Percentiles rank a stretch among this genome's conserved stretches.
These are phyloP conservation scores for Ceratocystis huliohia DNA, from an alignment of 2,329 filamentous ascomycete species.

Conservation along the genomic window DNA sequence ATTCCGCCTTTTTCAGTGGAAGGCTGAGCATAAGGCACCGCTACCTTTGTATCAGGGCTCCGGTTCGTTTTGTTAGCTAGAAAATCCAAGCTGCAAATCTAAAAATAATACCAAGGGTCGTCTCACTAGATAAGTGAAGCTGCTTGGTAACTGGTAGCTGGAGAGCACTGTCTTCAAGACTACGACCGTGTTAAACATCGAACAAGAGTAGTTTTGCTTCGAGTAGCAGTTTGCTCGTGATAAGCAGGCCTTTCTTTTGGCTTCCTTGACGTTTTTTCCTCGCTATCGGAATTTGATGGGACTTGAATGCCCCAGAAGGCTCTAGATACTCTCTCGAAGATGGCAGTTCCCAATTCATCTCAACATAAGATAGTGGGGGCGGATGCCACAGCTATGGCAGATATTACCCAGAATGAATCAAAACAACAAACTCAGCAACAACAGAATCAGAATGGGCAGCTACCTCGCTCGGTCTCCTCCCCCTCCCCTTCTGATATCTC, in stretches of 20 bases:
- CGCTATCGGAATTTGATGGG: neutral
- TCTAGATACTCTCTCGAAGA: neutral
- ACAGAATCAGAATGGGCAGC: neutral
- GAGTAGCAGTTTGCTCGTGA: neutral
- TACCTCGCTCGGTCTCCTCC: neutral
- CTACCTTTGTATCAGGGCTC: no score
- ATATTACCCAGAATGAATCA: conserved; percentile 9
- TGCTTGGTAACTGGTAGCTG: neutral
- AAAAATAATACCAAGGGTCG: neutral
- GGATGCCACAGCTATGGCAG: neutral
- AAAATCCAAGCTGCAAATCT: no score
- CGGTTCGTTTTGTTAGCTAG: no score
- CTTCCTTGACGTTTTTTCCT: neutral
- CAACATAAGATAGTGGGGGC: conserved; percentile 11
- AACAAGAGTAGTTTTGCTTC: neutral
- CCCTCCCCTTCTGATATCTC: conserved; percentile 3
- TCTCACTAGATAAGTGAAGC: neutral
- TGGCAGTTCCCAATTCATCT: conserved; percentile 17
- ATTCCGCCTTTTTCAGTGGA: neutral
- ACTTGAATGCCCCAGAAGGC: neutral
- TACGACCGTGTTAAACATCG: neutral
- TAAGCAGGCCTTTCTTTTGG: neutral
- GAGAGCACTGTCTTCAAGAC: neutral
- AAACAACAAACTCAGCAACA: conserved; percentile 3
- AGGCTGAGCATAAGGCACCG: neutral